Evolutionary conservation across 352 stramenopile genomes (phyloP).

Genomic region (Pythium sp.): DNA sequence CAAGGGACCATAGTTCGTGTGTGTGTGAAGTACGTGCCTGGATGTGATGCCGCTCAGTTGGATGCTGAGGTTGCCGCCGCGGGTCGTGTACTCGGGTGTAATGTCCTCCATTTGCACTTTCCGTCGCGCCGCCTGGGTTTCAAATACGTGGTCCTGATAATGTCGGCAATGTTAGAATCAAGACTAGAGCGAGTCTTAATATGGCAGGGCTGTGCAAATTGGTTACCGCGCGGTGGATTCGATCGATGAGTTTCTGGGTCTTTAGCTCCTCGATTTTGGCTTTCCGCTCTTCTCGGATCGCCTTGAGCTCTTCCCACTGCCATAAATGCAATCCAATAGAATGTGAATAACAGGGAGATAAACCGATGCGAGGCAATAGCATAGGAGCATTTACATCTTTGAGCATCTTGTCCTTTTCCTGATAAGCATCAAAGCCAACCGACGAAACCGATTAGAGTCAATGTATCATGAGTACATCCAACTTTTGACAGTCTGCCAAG

Average conservation of each 20-base stretch:
- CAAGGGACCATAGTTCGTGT: not conserved
- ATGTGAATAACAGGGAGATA: not conserved
- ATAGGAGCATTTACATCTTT: constrained; percentile 21
- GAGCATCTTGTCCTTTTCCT: constrained; percentile 43
- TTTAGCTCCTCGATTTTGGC: constrained; percentile 28
- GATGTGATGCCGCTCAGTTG: constrained; percentile 80
- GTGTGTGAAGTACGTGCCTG: constrained; percentile 29
- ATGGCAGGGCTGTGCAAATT: not conserved
- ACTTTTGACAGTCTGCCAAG: not conserved
- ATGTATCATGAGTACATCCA: no score
- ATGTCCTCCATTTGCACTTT: constrained; percentile 62
- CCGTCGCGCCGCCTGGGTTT: constrained; percentile 39
- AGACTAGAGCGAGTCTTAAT: no score
- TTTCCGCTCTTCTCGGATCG: constrained; percentile 31
- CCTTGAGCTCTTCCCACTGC: constrained; percentile 50
- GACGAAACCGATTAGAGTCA: not conserved
- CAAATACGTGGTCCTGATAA: constrained; percentile 47
- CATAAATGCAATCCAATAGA: no score
- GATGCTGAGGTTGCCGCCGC: constrained; percentile 54
- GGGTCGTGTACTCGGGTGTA: constrained; percentile 53
- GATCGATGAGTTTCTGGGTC: constrained; percentile 31
- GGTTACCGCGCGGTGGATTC: constrained; percentile 29
- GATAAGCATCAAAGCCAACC: not conserved
- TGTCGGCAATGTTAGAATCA: not conserved
- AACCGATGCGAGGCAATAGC: not conserved